Evolutionary conservation across 1,139 yeast species (phyloP).

Genomic region (Yamadazyma taylorii): DNA sequence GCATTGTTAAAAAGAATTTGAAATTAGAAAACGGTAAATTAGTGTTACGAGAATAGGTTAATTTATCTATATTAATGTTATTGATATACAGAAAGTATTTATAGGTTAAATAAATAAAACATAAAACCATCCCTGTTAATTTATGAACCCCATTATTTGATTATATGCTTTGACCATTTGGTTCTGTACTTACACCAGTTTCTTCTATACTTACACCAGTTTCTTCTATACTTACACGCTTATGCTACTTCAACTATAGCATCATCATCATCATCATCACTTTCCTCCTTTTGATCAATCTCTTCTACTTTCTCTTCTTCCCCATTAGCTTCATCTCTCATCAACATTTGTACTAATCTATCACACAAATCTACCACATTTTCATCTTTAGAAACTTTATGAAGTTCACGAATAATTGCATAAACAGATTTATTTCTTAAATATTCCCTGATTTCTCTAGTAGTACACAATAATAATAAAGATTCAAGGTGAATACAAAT

Average conservation of each 20-base stretch:
- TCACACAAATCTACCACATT: constrained; percentile 69
- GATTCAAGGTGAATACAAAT: constrained; percentile 75
- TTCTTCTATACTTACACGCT: background rate
- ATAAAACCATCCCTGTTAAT: too few relatives aligned
- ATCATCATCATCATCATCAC: constrained; percentile 37
- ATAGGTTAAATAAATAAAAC: background rate
- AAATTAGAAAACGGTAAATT: constrained; percentile 65
- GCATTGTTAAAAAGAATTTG: constrained; percentile 67
- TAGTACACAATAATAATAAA: constrained; percentile 72
- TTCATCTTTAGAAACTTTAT: constrained; percentile 65
- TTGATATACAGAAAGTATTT: background rate
- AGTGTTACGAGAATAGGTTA: constrained; percentile 49
- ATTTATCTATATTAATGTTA: background rate
- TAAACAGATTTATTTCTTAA: constrained; percentile 80
- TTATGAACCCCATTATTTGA: too few relatives aligned
- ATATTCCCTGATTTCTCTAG: constrained; percentile 67
- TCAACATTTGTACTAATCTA: constrained; percentile 77
- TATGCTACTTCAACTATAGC: constrained; percentile 49
- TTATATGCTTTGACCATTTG: too few relatives aligned
- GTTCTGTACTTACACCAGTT: too few relatives aligned
- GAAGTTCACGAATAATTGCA: constrained; percentile 81
- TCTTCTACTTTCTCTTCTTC: constrained; percentile 25
- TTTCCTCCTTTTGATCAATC: constrained; percentile 29
- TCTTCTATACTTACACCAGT: too few relatives aligned
- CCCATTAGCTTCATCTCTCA: constrained; percentile 79